Percentiles rank a stretch among this genome's conserved stretches.
Conservation (phyloP, 345 rosid species). For the Salix arbutifolia region DNA sequence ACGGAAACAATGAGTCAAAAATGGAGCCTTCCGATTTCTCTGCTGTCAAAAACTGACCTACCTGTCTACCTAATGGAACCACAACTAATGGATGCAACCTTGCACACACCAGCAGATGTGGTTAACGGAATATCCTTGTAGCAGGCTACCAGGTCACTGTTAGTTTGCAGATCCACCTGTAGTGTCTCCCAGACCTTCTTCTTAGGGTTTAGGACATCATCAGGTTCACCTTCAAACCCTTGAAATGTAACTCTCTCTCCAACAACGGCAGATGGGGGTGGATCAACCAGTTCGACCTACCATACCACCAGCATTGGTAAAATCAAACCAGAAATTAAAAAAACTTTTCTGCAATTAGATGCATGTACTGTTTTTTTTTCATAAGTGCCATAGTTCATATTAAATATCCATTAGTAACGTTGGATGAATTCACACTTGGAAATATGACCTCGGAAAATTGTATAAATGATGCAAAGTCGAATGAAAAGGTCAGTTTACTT, state of each 20-base stretch:
- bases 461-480: not conserved
- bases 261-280: constrained; percentile 51
- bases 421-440: not conserved
- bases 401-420: not conserved
- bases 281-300: constrained; percentile 89
- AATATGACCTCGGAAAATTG: not conserved
- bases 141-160: constrained; percentile 59
- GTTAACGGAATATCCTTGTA: constrained; percentile 72
- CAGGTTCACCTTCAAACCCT: constrained; percentile 73
- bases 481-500: not conserved
- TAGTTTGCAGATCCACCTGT: constrained; percentile 57
- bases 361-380: not conserved
- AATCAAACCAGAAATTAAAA: no score
- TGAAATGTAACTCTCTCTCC: constrained; percentile 75
- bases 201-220: constrained; percentile 78
- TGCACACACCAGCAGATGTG: constrained; percentile 80
- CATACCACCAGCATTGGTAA: constrained; percentile 4
- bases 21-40: no score
- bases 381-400: not conserved
- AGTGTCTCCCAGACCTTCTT: constrained; percentile 89
- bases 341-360: not conserved
- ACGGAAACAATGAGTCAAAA: no score
- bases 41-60: not conserved
- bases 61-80: constrained; percentile 54
- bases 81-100: constrained; percentile 58